These are phyloP conservation scores for Lipomyces anomalus DNA, from an alignment of 805 yeast genomes.

Conservation along the genomic window DNA sequence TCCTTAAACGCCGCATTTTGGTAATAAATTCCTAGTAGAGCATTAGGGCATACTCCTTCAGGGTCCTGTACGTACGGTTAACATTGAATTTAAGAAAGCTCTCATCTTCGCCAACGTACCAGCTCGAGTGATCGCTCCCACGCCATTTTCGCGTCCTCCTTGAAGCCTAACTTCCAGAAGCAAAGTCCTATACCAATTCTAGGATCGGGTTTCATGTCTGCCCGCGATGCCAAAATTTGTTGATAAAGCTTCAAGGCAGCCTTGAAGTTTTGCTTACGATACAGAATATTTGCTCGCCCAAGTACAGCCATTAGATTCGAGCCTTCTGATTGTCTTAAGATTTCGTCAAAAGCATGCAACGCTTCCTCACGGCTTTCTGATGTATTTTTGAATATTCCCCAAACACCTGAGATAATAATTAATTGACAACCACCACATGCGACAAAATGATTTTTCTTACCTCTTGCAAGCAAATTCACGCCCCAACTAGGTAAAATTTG, in stretches of 20 bases:
- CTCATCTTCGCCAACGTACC: constrained; percentile 3
- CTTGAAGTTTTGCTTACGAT: constrained; percentile 63
- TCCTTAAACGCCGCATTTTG: constrained; percentile 58
- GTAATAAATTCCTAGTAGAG: constrained; percentile 60
- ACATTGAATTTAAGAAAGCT: not conserved
- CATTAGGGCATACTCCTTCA: constrained; percentile 51
- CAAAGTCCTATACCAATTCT: constrained; percentile 92
- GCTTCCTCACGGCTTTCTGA: constrained; percentile 66
- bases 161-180: constrained; percentile 81
- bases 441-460: not conserved
- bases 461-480: constrained; percentile 57
- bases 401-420: constrained; percentile 37
- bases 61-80: constrained; percentile 43
- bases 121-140: constrained; percentile 78
- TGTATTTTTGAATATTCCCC: constrained; percentile 40
- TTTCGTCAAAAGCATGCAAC: constrained; percentile 57
- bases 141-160: constrained; percentile 65
- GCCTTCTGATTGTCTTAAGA: constrained; percentile 46
- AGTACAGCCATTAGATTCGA: constrained; percentile 69
- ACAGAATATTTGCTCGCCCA: constrained; percentile 77
- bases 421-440: not conserved
- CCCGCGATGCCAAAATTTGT: constrained; percentile 69
- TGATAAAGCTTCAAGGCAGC: constrained; percentile 79
- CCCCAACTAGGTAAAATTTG: constrained; percentile 43
- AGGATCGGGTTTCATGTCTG: constrained; percentile 76